Conservation (phyloP, 2,329 filamentous ascomycete genomes). For the Cercospora janseana region DNA sequence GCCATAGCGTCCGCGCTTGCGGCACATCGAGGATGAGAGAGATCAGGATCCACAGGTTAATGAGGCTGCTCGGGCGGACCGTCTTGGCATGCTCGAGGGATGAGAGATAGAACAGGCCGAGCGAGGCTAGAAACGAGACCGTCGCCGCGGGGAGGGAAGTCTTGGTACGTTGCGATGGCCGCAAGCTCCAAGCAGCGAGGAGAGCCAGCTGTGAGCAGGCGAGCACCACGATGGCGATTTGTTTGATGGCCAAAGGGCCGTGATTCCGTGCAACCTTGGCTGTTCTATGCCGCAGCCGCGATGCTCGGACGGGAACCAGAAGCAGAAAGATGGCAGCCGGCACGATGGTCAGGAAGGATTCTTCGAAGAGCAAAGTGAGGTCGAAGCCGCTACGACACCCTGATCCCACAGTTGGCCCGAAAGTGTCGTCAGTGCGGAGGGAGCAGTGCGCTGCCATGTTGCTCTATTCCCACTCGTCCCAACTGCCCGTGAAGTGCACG, state of each 20-base stretch:
- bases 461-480: too few species aligned
- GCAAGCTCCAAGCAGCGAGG: slow-evolving; percentile 21
- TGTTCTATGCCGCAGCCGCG: slow-evolving; percentile 21
- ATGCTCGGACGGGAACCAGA: slow-evolving; percentile 18
- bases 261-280: slow-evolving; percentile 21
- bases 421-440: slow-evolving; percentile 18
- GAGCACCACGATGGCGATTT: slow-evolving; percentile 18
- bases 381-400: slow-evolving; percentile 27
- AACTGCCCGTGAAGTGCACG: too few species aligned
- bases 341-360: slow-evolving; percentile 26
- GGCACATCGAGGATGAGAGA: slow-evolving; percentile 25
- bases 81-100: slow-evolving; percentile 23
- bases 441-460: slow-evolving; percentile 18
- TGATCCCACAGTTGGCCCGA: slow-evolving; percentile 22
- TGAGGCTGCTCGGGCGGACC: slow-evolving; percentile 23
- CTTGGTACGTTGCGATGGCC: slow-evolving; percentile 18
- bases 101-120: slow-evolving; percentile 24
- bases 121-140: slow-evolving; percentile 21
- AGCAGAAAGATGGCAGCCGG: slow-evolving; percentile 26
- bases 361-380: slow-evolving; percentile 31
- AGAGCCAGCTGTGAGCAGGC: slow-evolving; percentile 22
- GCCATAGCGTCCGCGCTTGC: slow-evolving; percentile 28
- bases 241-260: slow-evolving; percentile 17
- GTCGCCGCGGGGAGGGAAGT: slow-evolving; percentile 23
- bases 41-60: slow-evolving; percentile 25